phyloP scores from a whole-genome alignment of 2,329 filamentous ascomycete genomes.

The Pseudogymnoascus sp. region DNA sequence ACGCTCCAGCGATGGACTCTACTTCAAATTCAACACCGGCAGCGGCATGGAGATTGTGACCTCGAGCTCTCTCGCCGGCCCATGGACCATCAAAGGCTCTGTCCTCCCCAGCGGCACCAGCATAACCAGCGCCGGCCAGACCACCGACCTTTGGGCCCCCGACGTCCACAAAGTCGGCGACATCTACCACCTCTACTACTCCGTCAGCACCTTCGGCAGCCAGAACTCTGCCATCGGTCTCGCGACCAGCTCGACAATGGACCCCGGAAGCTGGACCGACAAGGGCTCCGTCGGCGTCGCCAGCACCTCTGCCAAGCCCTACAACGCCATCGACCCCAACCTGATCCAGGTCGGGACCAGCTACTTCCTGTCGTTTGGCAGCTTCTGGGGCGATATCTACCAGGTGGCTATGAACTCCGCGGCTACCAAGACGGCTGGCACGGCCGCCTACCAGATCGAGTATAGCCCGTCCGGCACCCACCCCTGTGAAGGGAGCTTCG shows the following conservation, averaged over 20 bases:
- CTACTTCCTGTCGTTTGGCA: conserved; percentile 54
- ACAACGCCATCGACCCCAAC: conserved; percentile 55
- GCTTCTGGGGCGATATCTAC: conserved; percentile 60
- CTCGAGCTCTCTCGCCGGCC: conserved; percentile 30
- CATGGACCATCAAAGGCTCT: conserved; percentile 36
- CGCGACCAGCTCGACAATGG: conserved; percentile 33
- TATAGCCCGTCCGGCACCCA: conserved; percentile 44
- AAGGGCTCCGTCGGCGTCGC: conserved; percentile 45
- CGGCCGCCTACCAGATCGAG: conserved; percentile 39
- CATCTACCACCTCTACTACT: conserved; percentile 48
- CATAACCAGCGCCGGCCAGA: conserved; percentile 33
- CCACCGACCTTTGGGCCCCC: conserved; percentile 36
- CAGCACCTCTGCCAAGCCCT: conserved; percentile 34
- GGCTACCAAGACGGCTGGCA: conserved; percentile 24
- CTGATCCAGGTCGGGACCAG: conserved; percentile 35
- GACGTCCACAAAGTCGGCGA: conserved; percentile 40
- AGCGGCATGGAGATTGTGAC: conserved; percentile 34
- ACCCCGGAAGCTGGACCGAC: conserved; percentile 53
- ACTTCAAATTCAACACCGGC: conserved; percentile 37
- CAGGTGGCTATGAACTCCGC: conserved; percentile 42
- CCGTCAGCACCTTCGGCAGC: conserved; percentile 43
- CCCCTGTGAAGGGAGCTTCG: conserved; percentile 47
- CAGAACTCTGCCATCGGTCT: conserved; percentile 44
- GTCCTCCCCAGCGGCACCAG: conserved; percentile 32
- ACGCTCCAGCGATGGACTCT: conserved; percentile 31